Evolutionary conservation across 176 grass and related monocot species (phyloP).

Genomic region (Tillandsia fasciculata): DNA sequence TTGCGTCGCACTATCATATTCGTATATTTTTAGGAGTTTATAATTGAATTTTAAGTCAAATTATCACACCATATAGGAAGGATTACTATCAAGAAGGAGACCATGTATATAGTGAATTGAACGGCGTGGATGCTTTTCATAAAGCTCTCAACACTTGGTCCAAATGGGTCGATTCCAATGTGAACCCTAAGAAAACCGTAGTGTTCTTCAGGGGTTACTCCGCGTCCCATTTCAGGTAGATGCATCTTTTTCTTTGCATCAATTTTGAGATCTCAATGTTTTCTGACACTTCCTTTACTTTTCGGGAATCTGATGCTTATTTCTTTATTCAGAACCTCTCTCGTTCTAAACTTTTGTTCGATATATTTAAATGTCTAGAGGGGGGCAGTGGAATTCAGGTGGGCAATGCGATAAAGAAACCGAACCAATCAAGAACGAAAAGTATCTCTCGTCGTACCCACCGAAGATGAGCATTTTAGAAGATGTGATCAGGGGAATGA

Average conservation of each 20-base stretch:
- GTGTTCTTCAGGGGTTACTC: constrained; percentile 95
- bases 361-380: constrained; percentile 40
- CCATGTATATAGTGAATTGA: constrained; percentile 59
- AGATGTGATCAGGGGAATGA: constrained; percentile 69
- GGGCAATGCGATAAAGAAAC: constrained; percentile 78
- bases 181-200: constrained; percentile 49
- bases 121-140: constrained; percentile 63
- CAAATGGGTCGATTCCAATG: constrained; percentile 77
- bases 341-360: background rate
- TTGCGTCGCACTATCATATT: background rate
- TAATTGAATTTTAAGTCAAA: background rate
- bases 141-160: constrained; percentile 92
- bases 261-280: background rate
- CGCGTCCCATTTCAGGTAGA: constrained; percentile 76
- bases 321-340: no score
- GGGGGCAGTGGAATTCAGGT: constrained; percentile 96
- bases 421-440: constrained; percentile 57
- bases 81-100: constrained; percentile 95
- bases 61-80: constrained; percentile 36
- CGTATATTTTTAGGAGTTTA: background rate
- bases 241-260: background rate
- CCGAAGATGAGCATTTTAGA: constrained; percentile 52
- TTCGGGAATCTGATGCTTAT: background rate
- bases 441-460: constrained; percentile 67
- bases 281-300: background rate